phyloP scores from a whole-genome alignment of 1,139 yeast genomes.

The Debaryomycetaceae sp. region DNA sequence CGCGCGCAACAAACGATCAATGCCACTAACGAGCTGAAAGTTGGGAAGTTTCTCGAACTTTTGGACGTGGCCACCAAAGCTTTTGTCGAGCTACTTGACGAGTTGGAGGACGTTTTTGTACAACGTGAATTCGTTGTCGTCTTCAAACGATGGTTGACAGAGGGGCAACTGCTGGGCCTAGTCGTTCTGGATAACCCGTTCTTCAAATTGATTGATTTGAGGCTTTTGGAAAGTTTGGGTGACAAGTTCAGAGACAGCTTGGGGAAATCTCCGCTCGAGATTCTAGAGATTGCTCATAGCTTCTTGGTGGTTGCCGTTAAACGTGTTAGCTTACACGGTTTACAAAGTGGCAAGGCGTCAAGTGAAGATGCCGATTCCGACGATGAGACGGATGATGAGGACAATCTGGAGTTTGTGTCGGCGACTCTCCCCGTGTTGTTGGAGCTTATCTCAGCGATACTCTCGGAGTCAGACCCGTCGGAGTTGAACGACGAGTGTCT shows the following conservation, averaged over 20 bases:
- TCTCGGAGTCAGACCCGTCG: slow-evolving; percentile 35
- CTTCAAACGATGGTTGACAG: slow-evolving; percentile 57
- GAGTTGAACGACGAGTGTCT: slow-evolving; percentile 21
- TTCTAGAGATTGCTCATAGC: slow-evolving; percentile 51
- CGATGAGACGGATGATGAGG: slow-evolving; percentile 45
- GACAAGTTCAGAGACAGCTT: slow-evolving; percentile 56
- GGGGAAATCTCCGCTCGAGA: slow-evolving; percentile 57
- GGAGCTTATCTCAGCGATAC: slow-evolving; percentile 51
- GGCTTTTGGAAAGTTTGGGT: slow-evolving; percentile 61
- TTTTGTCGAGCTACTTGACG: slow-evolving; percentile 44
- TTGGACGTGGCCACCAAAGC: slow-evolving; percentile 51
- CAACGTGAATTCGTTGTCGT: slow-evolving; percentile 47
- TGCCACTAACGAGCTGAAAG: slow-evolving; percentile 19
- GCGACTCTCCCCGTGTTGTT: slow-evolving; percentile 35
- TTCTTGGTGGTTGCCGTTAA: too few species aligned
- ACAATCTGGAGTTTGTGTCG: slow-evolving; percentile 26
- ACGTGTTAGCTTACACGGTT: slow-evolving; percentile 4
- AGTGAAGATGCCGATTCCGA: slow-evolving; percentile 17
- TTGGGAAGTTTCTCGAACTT: slow-evolving; percentile 31
- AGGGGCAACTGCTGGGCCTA: too few species aligned
- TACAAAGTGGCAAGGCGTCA: slow-evolving; percentile 4
- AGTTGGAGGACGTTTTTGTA: slow-evolving; percentile 45
- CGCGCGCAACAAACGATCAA: slow-evolving; percentile 10
- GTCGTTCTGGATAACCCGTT: slow-evolving; percentile 40
- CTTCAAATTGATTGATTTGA: slow-evolving; percentile 53